phyloP scores from a whole-genome alignment of 1,284 basidiomycete species.

The Austroboletus niveus region DNA sequence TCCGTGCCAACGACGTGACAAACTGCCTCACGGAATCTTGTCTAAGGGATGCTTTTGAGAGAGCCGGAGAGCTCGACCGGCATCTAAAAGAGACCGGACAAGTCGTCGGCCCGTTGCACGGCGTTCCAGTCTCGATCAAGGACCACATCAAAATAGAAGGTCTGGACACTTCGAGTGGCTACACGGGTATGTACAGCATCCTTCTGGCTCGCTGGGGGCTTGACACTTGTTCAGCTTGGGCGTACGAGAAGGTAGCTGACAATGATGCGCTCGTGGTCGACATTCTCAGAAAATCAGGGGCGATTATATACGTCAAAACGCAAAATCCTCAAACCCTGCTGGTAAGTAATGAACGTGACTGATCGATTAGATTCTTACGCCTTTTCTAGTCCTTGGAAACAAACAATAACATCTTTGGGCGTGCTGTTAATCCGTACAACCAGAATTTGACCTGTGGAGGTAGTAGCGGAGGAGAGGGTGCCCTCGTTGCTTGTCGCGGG shows the following conservation, averaged over 20 bases:
- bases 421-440: constrained; percentile 55
- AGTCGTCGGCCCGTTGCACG: constrained; percentile 59
- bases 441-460: constrained; percentile 55
- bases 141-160: constrained; percentile 52
- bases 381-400: constrained; percentile 44
- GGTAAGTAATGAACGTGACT: constrained; percentile 22
- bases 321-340: constrained; percentile 54
- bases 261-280: constrained; percentile 46
- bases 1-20: constrained; percentile 31
- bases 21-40: constrained; percentile 62
- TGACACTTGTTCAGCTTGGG: constrained; percentile 36
- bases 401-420: constrained; percentile 53
- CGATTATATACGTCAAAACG: constrained; percentile 58
- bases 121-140: constrained; percentile 55
- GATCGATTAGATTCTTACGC: constrained; percentile 7
- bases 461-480: constrained; percentile 60
- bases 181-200: constrained; percentile 33
- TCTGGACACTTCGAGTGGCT: constrained; percentile 49
- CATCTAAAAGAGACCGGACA: constrained; percentile 44
- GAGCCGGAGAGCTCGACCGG: constrained; percentile 52
- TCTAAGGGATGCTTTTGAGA: constrained; percentile 48
- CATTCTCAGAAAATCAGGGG: constrained; percentile 50
- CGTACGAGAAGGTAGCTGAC: constrained; percentile 40
- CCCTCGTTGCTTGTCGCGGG: constrained; percentile 57
- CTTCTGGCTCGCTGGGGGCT: neutral